Evolutionary conservation across 2,329 filamentous ascomycete genomes (phyloP).

Genomic region (Gnomoniopsis smithogilvyi): DNA sequence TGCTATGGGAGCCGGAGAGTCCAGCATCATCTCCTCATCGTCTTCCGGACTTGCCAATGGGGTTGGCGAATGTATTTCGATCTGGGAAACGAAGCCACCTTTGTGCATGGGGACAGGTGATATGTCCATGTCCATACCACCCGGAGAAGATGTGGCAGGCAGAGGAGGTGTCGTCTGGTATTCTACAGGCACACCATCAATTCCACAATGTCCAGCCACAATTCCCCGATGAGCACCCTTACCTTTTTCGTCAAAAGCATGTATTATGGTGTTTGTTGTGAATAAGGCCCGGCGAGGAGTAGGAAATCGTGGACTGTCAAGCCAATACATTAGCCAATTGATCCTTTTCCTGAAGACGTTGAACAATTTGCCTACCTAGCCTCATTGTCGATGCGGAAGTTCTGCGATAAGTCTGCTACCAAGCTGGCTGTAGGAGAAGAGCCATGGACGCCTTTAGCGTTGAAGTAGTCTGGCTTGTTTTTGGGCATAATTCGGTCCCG

Average conservation of each 20-base stretch:
- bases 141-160: conserved; percentile 74
- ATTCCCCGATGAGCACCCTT: conserved; percentile 32
- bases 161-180: conserved; percentile 81
- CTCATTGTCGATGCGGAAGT: conserved; percentile 86
- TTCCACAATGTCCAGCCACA: conserved; percentile 6
- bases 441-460: conserved; percentile 69
- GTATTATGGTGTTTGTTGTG: conserved; percentile 67
- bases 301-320: conserved; percentile 69
- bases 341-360: background rate
- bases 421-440: conserved; percentile 90
- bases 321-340: conserved; percentile 19
- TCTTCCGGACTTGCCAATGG: conserved; percentile 49
- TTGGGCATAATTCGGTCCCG: conserved; percentile 64
- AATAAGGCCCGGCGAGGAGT: conserved; percentile 85
- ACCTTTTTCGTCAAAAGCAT: conserved; percentile 56
- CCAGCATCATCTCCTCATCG: conserved; percentile 49
- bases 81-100: conserved; percentile 60
- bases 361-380: conserved; percentile 63
- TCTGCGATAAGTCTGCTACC: conserved; percentile 91
- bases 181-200: conserved; percentile 47
- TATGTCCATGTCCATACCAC: conserved; percentile 80
- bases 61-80: conserved; percentile 71
- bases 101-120: conserved; percentile 85
- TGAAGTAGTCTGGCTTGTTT: conserved; percentile 73
- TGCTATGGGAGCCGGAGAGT: conserved; percentile 51